A percentile compares a stretch with the other conserved stretches of the same genome.
phyloP scores from a whole-genome alignment of 306 rosid genomes.

The Castanea crenata region DNA sequence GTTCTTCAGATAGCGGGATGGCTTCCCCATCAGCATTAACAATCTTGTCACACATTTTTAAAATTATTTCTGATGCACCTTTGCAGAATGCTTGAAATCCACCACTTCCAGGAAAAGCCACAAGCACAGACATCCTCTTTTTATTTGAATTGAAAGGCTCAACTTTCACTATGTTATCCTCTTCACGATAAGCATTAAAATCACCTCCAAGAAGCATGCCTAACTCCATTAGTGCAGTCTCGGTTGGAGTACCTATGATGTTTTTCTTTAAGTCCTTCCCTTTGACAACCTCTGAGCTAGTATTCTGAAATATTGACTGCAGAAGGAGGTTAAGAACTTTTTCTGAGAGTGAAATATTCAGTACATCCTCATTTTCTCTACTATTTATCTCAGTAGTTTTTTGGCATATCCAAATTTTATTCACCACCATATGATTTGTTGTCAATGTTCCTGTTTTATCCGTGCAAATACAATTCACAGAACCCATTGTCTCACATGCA shows the following conservation, averaged over 20 bases:
- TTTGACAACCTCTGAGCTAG: constrained; percentile 65
- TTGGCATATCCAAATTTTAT: constrained; percentile 64
- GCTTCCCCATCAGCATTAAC: constrained; percentile 54
- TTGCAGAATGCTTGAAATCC: constrained; percentile 62
- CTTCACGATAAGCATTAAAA: constrained; percentile 32
- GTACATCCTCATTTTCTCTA: constrained; percentile 9
- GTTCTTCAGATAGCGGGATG: constrained; percentile 46
- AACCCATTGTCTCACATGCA: constrained; percentile 95
- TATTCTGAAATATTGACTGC: constrained; percentile 80
- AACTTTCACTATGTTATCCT: constrained; percentile 51
- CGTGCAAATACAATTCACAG: constrained; percentile 78
- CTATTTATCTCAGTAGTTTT: constrained; percentile 35
- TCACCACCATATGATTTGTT: constrained; percentile 87
- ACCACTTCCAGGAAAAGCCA: constrained; percentile 44
- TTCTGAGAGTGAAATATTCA: constrained; percentile 41
- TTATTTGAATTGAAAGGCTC: constrained; percentile 79
- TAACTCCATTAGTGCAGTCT: constrained; percentile 68
- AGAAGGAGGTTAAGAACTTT: constrained; percentile 42
- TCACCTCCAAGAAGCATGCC: constrained; percentile 68
- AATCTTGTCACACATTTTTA: constrained; percentile 63
- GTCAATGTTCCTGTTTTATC: constrained; percentile 93
- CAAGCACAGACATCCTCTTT: constrained; percentile 79
- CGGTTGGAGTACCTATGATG: constrained; percentile 79
- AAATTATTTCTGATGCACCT: constrained; percentile 85
- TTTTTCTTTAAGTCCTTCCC: constrained; percentile 52